phyloP scores from a whole-genome alignment of 495 filamentous ascomycete species.

The Evernia prunastri region DNA sequence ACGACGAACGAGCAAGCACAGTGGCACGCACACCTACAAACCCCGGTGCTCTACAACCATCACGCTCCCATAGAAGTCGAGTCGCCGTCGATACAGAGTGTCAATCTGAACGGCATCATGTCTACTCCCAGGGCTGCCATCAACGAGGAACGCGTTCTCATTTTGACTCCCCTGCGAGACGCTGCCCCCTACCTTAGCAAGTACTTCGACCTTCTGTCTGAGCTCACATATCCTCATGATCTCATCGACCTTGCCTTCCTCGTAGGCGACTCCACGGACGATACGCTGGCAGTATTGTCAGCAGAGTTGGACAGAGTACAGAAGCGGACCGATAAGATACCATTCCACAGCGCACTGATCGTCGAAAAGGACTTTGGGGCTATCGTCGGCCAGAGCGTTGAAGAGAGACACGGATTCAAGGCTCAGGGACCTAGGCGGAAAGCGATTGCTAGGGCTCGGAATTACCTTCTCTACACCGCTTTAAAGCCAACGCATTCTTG shows the following conservation, averaged over 20 bases:
- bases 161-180: slow-evolving; percentile 91
- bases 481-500: slow-evolving; percentile 91
- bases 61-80: slow-evolving; percentile 83
- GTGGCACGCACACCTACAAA: slow-evolving; percentile 83
- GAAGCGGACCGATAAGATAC: slow-evolving; percentile 64
- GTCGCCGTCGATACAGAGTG: slow-evolving; percentile 62
- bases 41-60: slow-evolving; percentile 92
- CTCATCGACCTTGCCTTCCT: slow-evolving; percentile 94
- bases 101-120: slow-evolving; percentile 80
- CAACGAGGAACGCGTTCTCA: slow-evolving; percentile 85
- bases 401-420: slow-evolving; percentile 75
- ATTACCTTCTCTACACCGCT: slow-evolving; percentile 80
- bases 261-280: slow-evolving; percentile 83
- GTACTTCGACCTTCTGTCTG: slow-evolving; percentile 88
- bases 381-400: slow-evolving; percentile 61
- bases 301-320: slow-evolving; percentile 85
- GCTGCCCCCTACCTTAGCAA: slow-evolving; percentile 71
- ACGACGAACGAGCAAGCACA: slow-evolving; percentile 77
- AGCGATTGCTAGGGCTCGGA: slow-evolving; percentile 81
- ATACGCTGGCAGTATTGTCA: slow-evolving; percentile 74
- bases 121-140: slow-evolving; percentile 69
- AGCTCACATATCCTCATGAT: slow-evolving; percentile 89
- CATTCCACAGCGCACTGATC: slow-evolving; percentile 76
- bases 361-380: slow-evolving; percentile 85
- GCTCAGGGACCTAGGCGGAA: slow-evolving; percentile 89